Evolutionary conservation across 2,329 filamentous ascomycete genomes (phyloP), one percentile per base, ranked within the genome.

Genomic region (Pseudocercospora cruenta): DNA sequence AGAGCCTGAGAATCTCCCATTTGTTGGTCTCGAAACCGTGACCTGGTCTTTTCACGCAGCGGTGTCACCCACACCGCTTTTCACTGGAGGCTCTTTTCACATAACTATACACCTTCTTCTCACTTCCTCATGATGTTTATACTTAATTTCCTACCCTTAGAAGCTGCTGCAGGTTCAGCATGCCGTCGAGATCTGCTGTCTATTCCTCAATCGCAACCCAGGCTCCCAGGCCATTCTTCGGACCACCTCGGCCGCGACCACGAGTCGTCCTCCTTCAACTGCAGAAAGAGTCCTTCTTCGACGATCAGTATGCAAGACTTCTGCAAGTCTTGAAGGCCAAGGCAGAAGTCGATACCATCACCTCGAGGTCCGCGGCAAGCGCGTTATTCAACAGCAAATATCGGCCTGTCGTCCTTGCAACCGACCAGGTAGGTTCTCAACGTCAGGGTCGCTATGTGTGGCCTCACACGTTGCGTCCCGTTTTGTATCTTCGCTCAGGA

Each of bases 221-320:
- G 49, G 62, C 60, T 26, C 22, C 60, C 24, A 55, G 59, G 21
- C 67, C 67, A 45, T 63, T 62, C 43, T 68, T 62, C 58, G 67
- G 64, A 19, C 67, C 67, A 33, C 57, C 64, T 12, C 57, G 65
- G 12, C 58, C 63, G 60, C 51, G 57, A 60, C 65, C 61, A 6
- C 58, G 58, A 58, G 19, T 72, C 54, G 54, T 62, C 31, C 26
- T 72, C 21, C 67, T 72, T n/a, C 67, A 67, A 36, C 65, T 72
- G 21, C 57, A 66, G 39, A 72, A 72, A 61, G 39, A 64, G 26
- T 58, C 64, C 10, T 69, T 59, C 55, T 72, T 67, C 47, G 64
- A 71, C 45, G 62, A 71, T 3, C 59, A 65, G 53, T 71, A 63
- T 58, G 63, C 31, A n/a, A 39, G 26, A 31, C 51, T 70, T 22